A percentile compares a stretch with the other conserved stretches of the same genome.
phyloP scores from a whole-genome alignment of 768 basidiomycete genomes.

The Mycena belliarum region DNA sequence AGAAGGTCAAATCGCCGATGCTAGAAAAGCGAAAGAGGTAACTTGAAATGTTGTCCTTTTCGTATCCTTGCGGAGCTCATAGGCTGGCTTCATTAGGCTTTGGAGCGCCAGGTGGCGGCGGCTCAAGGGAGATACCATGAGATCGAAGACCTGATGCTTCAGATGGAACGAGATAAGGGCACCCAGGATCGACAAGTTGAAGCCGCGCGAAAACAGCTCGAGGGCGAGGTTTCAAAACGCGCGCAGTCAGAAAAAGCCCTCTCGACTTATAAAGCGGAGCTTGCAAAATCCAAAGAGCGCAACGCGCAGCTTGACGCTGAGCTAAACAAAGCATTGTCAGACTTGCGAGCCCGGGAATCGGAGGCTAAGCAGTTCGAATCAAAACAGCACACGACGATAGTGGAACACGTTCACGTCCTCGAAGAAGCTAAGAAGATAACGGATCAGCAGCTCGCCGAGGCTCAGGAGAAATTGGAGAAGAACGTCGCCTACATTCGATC shows the following conservation, averaged over 20 bases:
- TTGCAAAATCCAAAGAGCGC: conserved; percentile 65
- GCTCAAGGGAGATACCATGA: conserved; percentile 78
- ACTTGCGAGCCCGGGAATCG: conserved; percentile 81
- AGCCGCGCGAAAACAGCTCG: conserved; percentile 67
- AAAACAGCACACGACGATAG: conserved; percentile 95
- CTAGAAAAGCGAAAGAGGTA: conserved; percentile 74
- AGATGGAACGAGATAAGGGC: conserved; percentile 81
- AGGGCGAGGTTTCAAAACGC: conserved; percentile 70
- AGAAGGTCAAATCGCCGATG: conserved; percentile 64
- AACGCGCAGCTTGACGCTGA: conserved; percentile 76
- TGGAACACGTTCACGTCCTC: conserved; percentile 95
- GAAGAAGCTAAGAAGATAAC: conserved; percentile 95
- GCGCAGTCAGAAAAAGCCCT: conserved; percentile 70
- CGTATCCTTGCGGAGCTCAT: no score
- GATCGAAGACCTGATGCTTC: conserved; percentile 85
- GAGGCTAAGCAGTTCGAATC: conserved; percentile 85
- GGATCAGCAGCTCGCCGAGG: conserved; percentile 84
- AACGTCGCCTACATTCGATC: conserved; percentile 78
- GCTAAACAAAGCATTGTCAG: conserved; percentile 76
- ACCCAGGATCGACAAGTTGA: conserved; percentile 75
- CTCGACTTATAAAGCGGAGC: conserved; percentile 67
- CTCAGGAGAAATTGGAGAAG: conserved; percentile 75
- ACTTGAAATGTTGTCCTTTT: no score
- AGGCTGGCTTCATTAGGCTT: conserved; percentile 43
- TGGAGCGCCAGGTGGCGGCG: conserved; percentile 75